These are phyloP conservation scores for Bullera alba DNA, from an alignment of 768 basidiomycete species.

Conservation along the genomic window DNA sequence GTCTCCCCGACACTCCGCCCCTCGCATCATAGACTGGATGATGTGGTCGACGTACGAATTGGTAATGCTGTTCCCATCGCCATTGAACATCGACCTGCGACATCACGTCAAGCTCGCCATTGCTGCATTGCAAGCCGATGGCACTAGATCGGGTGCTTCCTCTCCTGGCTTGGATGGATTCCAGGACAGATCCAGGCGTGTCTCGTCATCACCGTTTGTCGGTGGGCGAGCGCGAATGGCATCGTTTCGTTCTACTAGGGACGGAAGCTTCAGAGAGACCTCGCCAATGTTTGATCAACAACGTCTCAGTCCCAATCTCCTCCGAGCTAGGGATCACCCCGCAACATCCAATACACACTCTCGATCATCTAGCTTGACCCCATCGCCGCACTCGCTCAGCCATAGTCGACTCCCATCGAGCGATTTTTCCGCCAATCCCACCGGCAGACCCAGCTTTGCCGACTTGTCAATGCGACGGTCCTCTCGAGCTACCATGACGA, in stretches of 20 bases:
- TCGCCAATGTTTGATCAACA: background rate
- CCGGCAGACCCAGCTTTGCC: slow-evolving; percentile 22
- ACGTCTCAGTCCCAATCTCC: too few relatives aligned
- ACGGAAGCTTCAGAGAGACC: background rate
- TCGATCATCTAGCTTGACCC: background rate
- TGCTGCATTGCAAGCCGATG: slow-evolving; percentile 3
- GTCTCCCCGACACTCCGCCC: background rate
- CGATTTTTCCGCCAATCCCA: background rate
- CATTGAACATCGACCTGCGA: slow-evolving; percentile 23
- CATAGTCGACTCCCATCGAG: background rate
- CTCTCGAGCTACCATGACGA: slow-evolving; percentile 8
- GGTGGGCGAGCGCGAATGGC: slow-evolving; percentile 7
- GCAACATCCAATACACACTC: background rate
- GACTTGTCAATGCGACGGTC: slow-evolving; percentile 23
- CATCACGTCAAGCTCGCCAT: slow-evolving; percentile 15
- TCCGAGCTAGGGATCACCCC: too few relatives aligned
- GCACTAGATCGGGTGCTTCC: slow-evolving; percentile 11
- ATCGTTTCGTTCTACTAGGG: background rate
- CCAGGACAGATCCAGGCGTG: background rate
- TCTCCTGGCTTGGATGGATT: slow-evolving; percentile 10
- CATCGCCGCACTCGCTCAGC: background rate
- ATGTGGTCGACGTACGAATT: slow-evolving; percentile 33
- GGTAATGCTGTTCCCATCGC: slow-evolving; percentile 14
- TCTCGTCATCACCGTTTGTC: slow-evolving; percentile 12
- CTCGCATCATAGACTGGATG: slow-evolving; percentile 25